These are phyloP conservation scores for Forsythia viridissima DNA, from an alignment of 257 asterid species.

Conservation along the genomic window DNA sequence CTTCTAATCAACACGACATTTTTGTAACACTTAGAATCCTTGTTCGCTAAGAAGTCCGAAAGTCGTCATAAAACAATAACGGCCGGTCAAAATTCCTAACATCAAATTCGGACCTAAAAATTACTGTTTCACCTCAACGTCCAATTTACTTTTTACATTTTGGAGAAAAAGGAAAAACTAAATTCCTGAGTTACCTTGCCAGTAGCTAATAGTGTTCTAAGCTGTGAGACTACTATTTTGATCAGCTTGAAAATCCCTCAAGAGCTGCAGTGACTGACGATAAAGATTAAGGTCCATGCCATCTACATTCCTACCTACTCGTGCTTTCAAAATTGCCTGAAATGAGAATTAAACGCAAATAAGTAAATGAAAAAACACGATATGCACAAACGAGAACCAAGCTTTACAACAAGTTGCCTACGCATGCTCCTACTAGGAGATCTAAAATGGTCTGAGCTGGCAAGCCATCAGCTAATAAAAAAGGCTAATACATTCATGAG, in stretches of 20 bases:
- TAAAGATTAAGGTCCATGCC: conserved; percentile 93
- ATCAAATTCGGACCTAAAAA: not conserved
- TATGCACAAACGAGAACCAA: not conserved
- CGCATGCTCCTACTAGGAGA: not conserved
- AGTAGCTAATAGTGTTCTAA: conserved; percentile 12
- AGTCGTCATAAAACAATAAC: not conserved
- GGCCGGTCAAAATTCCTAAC: too few species aligned
- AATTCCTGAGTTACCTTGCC: not conserved
- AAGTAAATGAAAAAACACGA: not conserved
- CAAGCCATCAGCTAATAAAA: not conserved
- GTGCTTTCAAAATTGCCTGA: conserved; percentile 81
- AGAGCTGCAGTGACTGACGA: conserved; percentile 64
- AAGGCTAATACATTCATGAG: not conserved
- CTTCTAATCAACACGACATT: not conserved
- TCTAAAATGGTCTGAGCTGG: not conserved
- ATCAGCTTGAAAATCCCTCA: conserved; percentile 71
- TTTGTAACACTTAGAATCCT: not conserved
- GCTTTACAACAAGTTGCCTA: not conserved
- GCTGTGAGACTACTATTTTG: conserved; percentile 35
- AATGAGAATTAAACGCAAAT: not conserved
- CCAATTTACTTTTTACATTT: not conserved
- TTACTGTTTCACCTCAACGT: not conserved
- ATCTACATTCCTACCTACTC: conserved; percentile 91
- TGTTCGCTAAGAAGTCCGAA: not conserved
- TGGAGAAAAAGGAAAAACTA: not conserved